Conservation (phyloP, 257 asterid genomes). For the Solanum tarijense region DNA sequence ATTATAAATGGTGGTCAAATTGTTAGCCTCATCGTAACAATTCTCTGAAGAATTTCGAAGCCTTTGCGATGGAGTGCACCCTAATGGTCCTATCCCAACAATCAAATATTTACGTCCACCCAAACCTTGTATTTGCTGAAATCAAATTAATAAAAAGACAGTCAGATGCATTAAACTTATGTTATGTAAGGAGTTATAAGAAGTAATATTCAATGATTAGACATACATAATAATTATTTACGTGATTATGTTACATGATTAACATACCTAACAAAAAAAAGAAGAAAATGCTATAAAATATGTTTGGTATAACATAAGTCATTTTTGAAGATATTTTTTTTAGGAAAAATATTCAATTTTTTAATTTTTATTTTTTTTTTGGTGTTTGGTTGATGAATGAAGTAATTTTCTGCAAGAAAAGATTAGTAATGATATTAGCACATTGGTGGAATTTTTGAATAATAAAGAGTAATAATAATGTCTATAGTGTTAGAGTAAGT, state of each 20-base stretch:
- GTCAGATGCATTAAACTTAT: background rate
- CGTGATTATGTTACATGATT: background rate
- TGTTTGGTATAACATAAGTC: background rate
- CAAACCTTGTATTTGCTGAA: slow-evolving; percentile 32
- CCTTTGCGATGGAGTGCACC: slow-evolving; percentile 56
- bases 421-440: background rate
- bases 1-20: slow-evolving; percentile 40
- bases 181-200: rapidly evolving
- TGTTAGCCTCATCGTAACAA: slow-evolving; percentile 39
- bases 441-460: background rate
- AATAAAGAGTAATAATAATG: background rate
- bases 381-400: background rate
- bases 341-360: background rate
- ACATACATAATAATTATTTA: background rate
- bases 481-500: background rate
- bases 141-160: background rate
- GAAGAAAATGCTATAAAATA: background rate
- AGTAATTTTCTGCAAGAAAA: background rate
- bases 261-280: background rate
- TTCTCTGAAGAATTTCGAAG: slow-evolving; percentile 12
- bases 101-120: slow-evolving; percentile 58
- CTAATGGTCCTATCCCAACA: slow-evolving; percentile 38
- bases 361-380: background rate
- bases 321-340: background rate
- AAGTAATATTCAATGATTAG: background rate